phyloP scores from a whole-genome alignment of 371 early-diverging fungal genomes.

The Rhizopus microsporus region DNA sequence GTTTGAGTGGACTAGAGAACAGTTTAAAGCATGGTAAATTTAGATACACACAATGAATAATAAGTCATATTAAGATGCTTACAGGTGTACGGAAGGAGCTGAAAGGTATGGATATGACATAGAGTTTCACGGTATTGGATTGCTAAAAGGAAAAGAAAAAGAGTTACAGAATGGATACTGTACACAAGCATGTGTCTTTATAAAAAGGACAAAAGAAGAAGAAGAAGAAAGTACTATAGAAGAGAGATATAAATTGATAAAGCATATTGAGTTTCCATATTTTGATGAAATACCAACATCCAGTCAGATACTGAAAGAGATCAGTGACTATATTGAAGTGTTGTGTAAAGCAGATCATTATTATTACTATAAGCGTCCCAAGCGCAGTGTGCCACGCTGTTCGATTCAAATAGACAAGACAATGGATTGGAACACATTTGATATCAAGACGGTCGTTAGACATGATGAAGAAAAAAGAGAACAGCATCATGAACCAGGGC shows the following conservation, averaged over 20 bases:
- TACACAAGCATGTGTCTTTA: constrained; percentile 82
- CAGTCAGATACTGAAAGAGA: constrained; percentile 16
- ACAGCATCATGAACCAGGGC: background rate
- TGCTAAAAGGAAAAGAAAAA: constrained; percentile 34
- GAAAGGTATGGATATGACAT: constrained; percentile 63
- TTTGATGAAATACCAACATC: constrained; percentile 25
- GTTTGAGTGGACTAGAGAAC: constrained; percentile 90
- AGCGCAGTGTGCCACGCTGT: background rate
- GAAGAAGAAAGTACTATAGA: background rate
- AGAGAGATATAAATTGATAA: constrained; percentile 25
- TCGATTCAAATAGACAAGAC: background rate
- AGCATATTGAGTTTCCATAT: constrained; percentile 43
- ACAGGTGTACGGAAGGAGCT: constrained; percentile 57
- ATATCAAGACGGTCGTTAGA: background rate
- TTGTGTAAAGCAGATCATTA: constrained; percentile 26
- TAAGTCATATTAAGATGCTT: constrained; percentile 2
- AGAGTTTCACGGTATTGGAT: constrained; percentile 72
- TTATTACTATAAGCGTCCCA: background rate
- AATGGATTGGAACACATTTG: constrained; percentile 3
- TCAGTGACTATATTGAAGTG: constrained; percentile 22
- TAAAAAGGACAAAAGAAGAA: background rate
- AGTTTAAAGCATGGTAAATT: constrained; percentile 78
- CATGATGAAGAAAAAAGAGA: background rate
- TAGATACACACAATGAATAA: constrained; percentile 4
- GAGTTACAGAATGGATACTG: constrained; percentile 64